These are phyloP conservation scores for Agaricus subrufescens DNA, from an alignment of 768 basidiomycete species.

Conservation along the genomic window DNA sequence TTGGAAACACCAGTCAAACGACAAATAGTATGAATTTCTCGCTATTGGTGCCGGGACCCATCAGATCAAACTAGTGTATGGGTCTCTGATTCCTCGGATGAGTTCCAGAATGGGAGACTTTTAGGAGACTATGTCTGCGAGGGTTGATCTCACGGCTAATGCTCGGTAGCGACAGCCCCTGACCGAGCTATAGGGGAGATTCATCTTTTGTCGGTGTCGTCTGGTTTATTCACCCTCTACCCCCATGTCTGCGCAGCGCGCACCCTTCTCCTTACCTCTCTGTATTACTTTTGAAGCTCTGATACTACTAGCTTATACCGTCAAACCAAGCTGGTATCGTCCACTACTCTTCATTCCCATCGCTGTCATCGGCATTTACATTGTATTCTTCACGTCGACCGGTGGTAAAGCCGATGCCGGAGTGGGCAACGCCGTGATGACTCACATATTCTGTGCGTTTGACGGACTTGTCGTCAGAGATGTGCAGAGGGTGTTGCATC, in stretches of 20 bases:
- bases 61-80: too few species aligned
- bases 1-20: too few species aligned
- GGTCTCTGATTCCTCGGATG: too few species aligned
- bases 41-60: too few species aligned
- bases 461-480: slow-evolving; percentile 25
- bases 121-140: too few species aligned
- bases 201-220: too few species aligned
- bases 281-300: neutral
- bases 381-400: slow-evolving; percentile 23
- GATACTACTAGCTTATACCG: neutral
- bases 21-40: too few species aligned
- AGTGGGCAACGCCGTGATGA: slow-evolving; percentile 18
- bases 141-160: too few species aligned
- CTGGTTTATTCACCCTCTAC: neutral
- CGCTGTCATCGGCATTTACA: slow-evolving; percentile 16
- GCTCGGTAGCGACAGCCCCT: too few species aligned
- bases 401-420: slow-evolving; percentile 19
- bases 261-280: slow-evolving; percentile 2
- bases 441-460: slow-evolving; percentile 20
- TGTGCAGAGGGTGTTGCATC: slow-evolving; percentile 13
- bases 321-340: slow-evolving; percentile 2
- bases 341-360: slow-evolving; percentile 12
- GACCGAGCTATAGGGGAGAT: too few species aligned
- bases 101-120: too few species aligned
- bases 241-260: neutral